Evolutionary conservation across 2,329 filamentous ascomycete genomes (phyloP).

Genomic region (Sporothrix schenckii): DNA sequence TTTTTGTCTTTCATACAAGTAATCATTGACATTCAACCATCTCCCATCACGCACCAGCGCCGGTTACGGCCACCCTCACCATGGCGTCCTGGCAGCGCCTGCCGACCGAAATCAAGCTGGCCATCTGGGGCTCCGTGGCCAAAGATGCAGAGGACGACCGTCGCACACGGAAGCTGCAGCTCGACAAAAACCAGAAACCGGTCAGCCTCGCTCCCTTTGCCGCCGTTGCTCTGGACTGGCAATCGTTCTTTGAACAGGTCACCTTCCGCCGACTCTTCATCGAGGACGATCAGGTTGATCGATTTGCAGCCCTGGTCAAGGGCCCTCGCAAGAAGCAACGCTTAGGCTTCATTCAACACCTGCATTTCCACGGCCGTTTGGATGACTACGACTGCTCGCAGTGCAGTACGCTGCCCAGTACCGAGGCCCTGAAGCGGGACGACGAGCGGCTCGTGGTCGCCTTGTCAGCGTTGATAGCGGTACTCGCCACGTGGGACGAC

Average conservation of each 20-base stretch:
- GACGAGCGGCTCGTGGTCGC: neutral
- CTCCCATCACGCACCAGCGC: no score
- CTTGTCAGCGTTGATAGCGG: neutral
- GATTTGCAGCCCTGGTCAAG: neutral
- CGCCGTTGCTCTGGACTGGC: neutral
- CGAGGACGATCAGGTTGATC: neutral
- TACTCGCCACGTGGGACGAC: neutral
- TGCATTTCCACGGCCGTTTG: neutral
- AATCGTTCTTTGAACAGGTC: neutral
- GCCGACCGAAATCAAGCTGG: neutral
- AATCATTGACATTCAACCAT: no score
- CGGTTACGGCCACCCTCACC: neutral
- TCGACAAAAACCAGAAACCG: neutral
- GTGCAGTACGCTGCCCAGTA: neutral
- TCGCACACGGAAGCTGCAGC: neutral
- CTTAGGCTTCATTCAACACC: neutral
- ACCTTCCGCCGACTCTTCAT: neutral
- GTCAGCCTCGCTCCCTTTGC: neutral
- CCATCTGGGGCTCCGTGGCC: neutral
- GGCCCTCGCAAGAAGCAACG: neutral
- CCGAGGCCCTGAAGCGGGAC: neutral
- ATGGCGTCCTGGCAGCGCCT: neutral
- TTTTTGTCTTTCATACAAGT: no score
- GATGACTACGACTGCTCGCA: conserved; percentile 3
- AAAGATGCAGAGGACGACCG: neutral